Base-by-base conservation (phyloP, 768 basidiomycete genomes). In the Pleurotus platypus region DNA sequence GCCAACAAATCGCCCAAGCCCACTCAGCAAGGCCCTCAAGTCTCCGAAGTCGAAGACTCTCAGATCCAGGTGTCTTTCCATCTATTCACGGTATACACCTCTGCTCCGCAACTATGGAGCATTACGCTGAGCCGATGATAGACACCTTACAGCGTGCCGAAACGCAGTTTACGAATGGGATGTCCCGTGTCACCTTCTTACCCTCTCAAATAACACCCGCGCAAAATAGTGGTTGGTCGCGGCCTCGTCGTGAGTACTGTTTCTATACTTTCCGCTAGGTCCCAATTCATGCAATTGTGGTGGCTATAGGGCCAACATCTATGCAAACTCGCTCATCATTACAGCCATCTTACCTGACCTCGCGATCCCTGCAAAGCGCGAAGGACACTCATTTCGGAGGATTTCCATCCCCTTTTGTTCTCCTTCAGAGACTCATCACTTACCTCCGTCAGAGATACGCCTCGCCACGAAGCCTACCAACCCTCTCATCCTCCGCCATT, bases 351-450 rank as follows among this genome's bases (percentile, higher is more conserved):
- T 30, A 54, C 42, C 37, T 40, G 13, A 54, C n/a, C 15, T 54
- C 35, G 8, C 51, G 51, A 22, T 54, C 51, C 18, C 37, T 16
- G 22, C 51, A 39, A n/a, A 54, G 37, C 20, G n/a, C 51, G 15
- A 54, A 54, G 39, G 51, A 54, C 9, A 54, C 51, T 20, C n/a
- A 42, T 4, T 54, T 54, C 42, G 51, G 51, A 8, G 51, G 51
- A 15, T 54, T 54, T 42, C 51, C 51, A 11, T 54, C 51, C 12
- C 51, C 51, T 18, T 38, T 54, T 54, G 15, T 16, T 6, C 39
- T 54, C 5, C 24, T 54, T 6, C 16, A 16, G 8, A 16, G 51
- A 6, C 6, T 42, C 7, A 7, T 54, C 24, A 22, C 37, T 11
- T 54, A 40, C 38, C 24, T 54, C 11, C 51, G 51, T 9, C 51